A percentile compares a stretch with the other conserved stretches of the same genome.
phyloP scores from a whole-genome alignment of 257 asterid genomes.

The Penstemon newberryi region DNA sequence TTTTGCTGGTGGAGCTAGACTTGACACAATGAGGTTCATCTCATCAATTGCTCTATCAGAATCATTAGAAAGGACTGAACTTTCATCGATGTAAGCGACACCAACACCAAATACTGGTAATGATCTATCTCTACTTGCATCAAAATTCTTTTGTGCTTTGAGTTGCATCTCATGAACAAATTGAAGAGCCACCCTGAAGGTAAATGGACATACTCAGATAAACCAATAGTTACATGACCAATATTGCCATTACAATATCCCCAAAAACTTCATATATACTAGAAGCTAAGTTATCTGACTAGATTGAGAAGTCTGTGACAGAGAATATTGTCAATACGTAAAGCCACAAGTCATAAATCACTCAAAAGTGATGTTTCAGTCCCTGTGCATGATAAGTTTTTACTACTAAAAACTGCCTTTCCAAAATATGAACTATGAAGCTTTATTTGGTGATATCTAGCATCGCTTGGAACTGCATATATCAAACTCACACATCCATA shows the following conservation, averaged over 20 bases:
- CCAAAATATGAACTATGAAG: too few relatives aligned
- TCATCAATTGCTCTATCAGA: slow-evolving; percentile 47
- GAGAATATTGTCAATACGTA: too few relatives aligned
- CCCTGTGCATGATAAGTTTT: too few relatives aligned
- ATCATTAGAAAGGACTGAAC: slow-evolving; percentile 36
- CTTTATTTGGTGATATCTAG: too few relatives aligned
- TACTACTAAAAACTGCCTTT: too few relatives aligned
- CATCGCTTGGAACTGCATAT: too few relatives aligned
- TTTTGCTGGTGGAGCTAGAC: slow-evolving; percentile 70
- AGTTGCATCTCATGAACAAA: slow-evolving; percentile 88
- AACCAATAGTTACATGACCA: background rate
- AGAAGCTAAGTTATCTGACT: too few relatives aligned
- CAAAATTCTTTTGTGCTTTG: slow-evolving; percentile 76
- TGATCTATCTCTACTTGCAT: slow-evolving; percentile 78
- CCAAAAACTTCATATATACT: too few relatives aligned
- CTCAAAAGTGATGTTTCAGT: too few relatives aligned
- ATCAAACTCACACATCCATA: too few relatives aligned
- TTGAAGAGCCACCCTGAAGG: slow-evolving; percentile 90
- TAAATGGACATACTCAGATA: slow-evolving; percentile 21
- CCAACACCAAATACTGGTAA: slow-evolving; percentile 90
- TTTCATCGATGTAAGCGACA: slow-evolving; percentile 77
- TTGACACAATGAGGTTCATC: slow-evolving; percentile 53
- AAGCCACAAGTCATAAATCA: too few relatives aligned
- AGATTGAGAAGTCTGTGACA: too few relatives aligned
- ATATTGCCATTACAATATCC: background rate